A percentile compares a stretch with the other conserved stretches of the same genome.
Conservation (phyloP, 805 yeast species). For the Metschnikowia similis region DNA sequence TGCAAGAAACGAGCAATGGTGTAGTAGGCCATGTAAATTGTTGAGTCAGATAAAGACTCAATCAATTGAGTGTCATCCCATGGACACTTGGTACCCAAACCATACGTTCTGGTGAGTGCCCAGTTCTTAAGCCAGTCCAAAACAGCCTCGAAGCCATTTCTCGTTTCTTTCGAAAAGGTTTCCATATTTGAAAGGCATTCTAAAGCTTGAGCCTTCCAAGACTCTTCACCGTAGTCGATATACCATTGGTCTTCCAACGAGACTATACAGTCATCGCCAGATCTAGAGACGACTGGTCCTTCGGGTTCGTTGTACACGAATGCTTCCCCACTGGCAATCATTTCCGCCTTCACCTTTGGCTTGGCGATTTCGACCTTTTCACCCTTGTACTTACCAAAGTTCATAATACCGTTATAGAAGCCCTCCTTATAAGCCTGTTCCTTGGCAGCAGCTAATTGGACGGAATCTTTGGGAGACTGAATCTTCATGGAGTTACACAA, state of each 20-base stretch:
- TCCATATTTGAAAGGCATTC: constrained; percentile 76
- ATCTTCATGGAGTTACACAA: constrained; percentile 85
- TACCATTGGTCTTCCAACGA: constrained; percentile 99
- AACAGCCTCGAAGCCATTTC: constrained; percentile 89
- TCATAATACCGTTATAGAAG: constrained; percentile 82
- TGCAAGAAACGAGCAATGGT: constrained; percentile 87
- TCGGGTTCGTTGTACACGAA: constrained; percentile 95
- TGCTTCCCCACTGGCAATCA: constrained; percentile 73
- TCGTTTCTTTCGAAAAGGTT: constrained; percentile 76
- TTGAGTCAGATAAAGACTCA: constrained; percentile 93
- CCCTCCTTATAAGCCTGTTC: constrained; percentile 96
- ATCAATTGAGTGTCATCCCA: constrained; percentile 95
- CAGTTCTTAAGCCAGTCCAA: constrained; percentile 96
- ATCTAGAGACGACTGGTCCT: constrained; percentile 81
- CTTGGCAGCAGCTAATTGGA: constrained; percentile 85
- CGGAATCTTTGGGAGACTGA: constrained; percentile 88
- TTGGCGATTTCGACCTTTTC: constrained; percentile 89
- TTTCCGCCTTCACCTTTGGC: constrained; percentile 76
- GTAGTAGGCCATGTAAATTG: constrained; percentile 91
- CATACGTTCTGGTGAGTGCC: constrained; percentile 97
- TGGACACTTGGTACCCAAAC: constrained; percentile 90
- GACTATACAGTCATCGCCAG: constrained; percentile 95
- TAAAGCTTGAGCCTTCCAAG: constrained; percentile 78
- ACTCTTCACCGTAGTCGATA: constrained; percentile 91
- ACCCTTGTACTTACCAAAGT: constrained; percentile 78